Conservation (phyloP, 495 filamentous ascomycete genomes). For the Physcia stellaris region DNA sequence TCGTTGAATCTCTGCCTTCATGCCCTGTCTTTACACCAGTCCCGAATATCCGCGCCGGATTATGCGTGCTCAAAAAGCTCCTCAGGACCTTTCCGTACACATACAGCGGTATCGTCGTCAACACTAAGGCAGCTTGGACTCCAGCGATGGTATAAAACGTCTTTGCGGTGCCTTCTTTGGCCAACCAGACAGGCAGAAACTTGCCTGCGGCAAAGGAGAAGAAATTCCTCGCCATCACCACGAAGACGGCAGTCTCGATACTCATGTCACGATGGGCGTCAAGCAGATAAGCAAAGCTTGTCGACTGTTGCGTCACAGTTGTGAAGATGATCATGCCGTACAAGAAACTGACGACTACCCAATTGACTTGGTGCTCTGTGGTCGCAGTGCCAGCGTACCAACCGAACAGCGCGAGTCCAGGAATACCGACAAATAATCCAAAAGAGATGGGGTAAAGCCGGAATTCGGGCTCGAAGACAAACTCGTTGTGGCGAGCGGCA, state of each 20-base stretch:
- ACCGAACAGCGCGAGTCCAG: constrained; percentile 31
- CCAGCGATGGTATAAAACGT: constrained; percentile 29
- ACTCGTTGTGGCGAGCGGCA: constrained; percentile 31
- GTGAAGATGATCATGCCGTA: constrained; percentile 30
- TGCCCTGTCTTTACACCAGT: too few relatives aligned
- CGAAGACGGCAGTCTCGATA: constrained; percentile 30
- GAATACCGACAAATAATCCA: constrained; percentile 22
- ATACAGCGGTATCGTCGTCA: constrained; percentile 26
- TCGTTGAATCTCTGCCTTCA: too few relatives aligned
- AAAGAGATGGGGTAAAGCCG: constrained; percentile 34
- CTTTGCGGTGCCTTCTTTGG: constrained; percentile 20
- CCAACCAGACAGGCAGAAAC: constrained; percentile 30
- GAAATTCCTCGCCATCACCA: constrained; percentile 29
- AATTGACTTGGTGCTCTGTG: constrained; percentile 21
- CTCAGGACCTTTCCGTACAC: constrained; percentile 26
- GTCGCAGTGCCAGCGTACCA: constrained; percentile 14
- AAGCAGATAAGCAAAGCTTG: constrained; percentile 27
- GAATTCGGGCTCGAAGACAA: constrained; percentile 40
- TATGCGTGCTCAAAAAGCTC: too few relatives aligned
- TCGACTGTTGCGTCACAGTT: constrained; percentile 28
- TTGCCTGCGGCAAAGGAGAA: constrained; percentile 31
- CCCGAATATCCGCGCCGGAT: too few relatives aligned
- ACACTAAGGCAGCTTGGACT: constrained; percentile 25
- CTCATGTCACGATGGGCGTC: constrained; percentile 31
- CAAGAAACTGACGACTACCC: constrained; percentile 26